Conservation (phyloP, 2,329 filamentous ascomycete species). For the Grosmannia huntii region DNA sequence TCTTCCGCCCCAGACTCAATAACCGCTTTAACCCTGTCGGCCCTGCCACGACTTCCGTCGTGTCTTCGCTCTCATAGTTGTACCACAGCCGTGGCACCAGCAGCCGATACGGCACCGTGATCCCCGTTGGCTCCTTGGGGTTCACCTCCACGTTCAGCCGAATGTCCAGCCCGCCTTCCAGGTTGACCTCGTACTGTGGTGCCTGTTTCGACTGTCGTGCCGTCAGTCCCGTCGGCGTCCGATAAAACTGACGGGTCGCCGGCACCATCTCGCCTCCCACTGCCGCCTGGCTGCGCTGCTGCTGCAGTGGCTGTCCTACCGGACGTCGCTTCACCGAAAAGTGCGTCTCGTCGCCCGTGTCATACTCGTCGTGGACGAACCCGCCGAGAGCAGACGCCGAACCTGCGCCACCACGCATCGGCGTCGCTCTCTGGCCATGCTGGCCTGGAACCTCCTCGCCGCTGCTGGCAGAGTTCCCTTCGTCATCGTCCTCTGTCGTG, state of each 20-base stretch:
- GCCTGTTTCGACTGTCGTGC: slow-evolving; percentile 45
- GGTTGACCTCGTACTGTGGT: slow-evolving; percentile 50
- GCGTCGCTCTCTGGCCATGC: slow-evolving; percentile 1
- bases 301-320: slow-evolving; percentile 1
- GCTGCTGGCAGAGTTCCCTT: slow-evolving; percentile 14
- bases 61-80: slow-evolving; percentile 32
- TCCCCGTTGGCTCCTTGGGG: slow-evolving; percentile 71
- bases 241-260: slow-evolving; percentile 38
- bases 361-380: slow-evolving; percentile 32
- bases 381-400: slow-evolving; percentile 15
- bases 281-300: background rate
- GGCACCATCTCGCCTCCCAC: background rate
- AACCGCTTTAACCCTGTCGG: slow-evolving; percentile 30
- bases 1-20: slow-evolving; percentile 23
- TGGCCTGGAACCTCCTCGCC: slow-evolving; percentile 12
- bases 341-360: slow-evolving; percentile 42
- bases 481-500: slow-evolving; percentile 11
- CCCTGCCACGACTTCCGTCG: slow-evolving; percentile 17
- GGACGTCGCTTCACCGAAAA: slow-evolving; percentile 33
- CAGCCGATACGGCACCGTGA: slow-evolving; percentile 76
- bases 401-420: slow-evolving; percentile 9
- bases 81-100: slow-evolving; percentile 69
- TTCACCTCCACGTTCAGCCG: slow-evolving; percentile 83
- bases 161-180: slow-evolving; percentile 76
- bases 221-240: slow-evolving; percentile 57